A percentile compares a stretch with the other conserved stretches of the same genome.
Evolutionary conservation across 306 rosid genomes (phyloP).

Genomic region (Trifolium dubium): DNA sequence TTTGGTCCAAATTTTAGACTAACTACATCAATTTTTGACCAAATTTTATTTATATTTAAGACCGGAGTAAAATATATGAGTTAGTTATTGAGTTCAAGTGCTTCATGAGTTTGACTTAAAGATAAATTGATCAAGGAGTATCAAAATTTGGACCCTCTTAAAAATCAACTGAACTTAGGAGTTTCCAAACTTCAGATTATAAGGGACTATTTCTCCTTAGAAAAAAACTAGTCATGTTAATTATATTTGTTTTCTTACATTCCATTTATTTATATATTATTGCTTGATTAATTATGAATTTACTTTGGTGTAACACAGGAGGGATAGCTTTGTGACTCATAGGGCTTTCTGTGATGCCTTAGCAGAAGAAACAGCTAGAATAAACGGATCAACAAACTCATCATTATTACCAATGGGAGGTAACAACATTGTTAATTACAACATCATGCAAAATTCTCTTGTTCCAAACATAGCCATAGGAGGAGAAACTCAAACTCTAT

Average conservation of each 20-base stretch:
- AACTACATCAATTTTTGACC: no score
- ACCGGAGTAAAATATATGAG: no score
- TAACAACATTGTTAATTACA: slow-evolving; percentile 38
- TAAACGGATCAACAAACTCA: slow-evolving; percentile 64
- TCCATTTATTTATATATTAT: background rate
- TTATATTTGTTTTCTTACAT: slow-evolving; percentile 9
- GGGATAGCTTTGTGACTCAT: slow-evolving; percentile 92
- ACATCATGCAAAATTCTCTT: slow-evolving; percentile 50
- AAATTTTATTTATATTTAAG: no score
- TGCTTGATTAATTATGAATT: background rate
- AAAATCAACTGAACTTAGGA: no score
- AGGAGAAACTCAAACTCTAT: slow-evolving; percentile 51
- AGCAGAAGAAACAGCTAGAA: slow-evolving; percentile 89
- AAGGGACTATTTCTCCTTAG: no score
- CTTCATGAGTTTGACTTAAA: no score
- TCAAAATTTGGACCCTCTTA: no score
- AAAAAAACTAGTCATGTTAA: no score
- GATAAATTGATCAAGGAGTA: no score
- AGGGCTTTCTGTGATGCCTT: slow-evolving; percentile 93
- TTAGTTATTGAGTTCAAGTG: no score
- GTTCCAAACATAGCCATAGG: slow-evolving; percentile 44
- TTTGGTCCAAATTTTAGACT: no score
- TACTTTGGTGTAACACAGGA: slow-evolving; percentile 64
- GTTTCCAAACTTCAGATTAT: no score
- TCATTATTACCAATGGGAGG: slow-evolving; percentile 28